Percentiles rank a stretch among this genome's conserved stretches.
Conservation (phyloP, 805 yeast species). For the Lipomyces mesembrius region DNA sequence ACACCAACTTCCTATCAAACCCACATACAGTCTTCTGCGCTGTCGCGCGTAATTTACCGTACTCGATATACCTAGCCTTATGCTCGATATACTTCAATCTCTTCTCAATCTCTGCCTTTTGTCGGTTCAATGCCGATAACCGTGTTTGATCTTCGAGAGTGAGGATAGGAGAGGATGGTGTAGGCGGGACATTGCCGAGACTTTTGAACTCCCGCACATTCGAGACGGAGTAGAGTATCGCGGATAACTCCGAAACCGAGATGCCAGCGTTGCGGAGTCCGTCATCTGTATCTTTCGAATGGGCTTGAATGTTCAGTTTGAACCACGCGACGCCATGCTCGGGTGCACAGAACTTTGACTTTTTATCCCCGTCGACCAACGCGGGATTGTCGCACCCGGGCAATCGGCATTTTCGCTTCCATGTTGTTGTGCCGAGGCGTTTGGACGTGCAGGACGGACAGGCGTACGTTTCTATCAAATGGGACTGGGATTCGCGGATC, state of each 20-base stretch:
- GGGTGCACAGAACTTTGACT: constrained; percentile 73
- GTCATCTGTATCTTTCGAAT: constrained; percentile 6
- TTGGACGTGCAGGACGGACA: constrained; percentile 72
- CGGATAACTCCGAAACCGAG: constrained; percentile 12
- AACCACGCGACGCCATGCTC: constrained; percentile 65
- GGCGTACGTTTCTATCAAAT: constrained; percentile 64
- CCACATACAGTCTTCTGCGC: constrained; percentile 42
- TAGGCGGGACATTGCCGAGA: constrained; percentile 22
- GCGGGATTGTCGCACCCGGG: constrained; percentile 60
- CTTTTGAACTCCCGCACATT: constrained; percentile 13
- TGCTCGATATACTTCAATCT: constrained; percentile 34
- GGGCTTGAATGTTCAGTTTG: constrained; percentile 24
- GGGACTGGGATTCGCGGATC: constrained; percentile 55
- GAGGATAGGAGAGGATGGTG: background rate
- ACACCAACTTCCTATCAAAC: constrained; percentile 40
- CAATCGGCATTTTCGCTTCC: constrained; percentile 79
- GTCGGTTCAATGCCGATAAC: constrained; percentile 8
- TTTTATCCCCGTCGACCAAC: constrained; percentile 26
- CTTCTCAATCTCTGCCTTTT: constrained; percentile 18
- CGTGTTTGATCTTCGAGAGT: constrained; percentile 2
- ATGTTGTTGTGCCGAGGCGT: constrained; percentile 55
- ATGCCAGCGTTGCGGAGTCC: constrained; percentile 18
- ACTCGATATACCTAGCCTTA: constrained; percentile 28
- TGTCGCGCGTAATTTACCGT: constrained; percentile 38
- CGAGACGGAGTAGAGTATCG: constrained; percentile 11